Base-by-base conservation (phyloP, 495 filamentous ascomycete genomes). In the Penicillium desertorum region DNA sequence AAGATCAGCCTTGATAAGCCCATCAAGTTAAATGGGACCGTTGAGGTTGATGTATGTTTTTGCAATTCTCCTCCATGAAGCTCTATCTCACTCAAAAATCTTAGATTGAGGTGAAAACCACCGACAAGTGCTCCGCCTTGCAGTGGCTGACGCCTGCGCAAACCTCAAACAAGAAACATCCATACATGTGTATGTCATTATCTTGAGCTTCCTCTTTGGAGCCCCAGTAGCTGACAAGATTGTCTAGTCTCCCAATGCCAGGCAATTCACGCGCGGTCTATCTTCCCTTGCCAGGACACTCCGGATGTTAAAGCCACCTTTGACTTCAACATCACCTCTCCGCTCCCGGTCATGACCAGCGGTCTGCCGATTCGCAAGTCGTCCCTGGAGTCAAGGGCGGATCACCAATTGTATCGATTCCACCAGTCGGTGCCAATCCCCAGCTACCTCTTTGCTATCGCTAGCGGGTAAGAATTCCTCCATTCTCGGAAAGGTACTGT, bases 241-340 rank as follows among this genome's bases (percentile, higher is more conserved):
- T 17, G 25, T 22, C 9, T 51, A 85, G 82, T 96, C 79, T 93
- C 90, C 37, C 93, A 98, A 83, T 96, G 92, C 72, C 93, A 98
- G 76, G 91, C 92, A 39, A 98, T 98, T 62, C 90, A 97, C 63
- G 90, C 88, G 25, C 83, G 93, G 48, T 96, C 91, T 22, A 80
- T 97, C 52, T 96, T 96, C 71, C 94, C 94, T 12, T 97, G 92
- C 71, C 93, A 98, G 77, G 93, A 98, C 71, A 97, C 94, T 0
- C 93, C 93, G 23, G 91, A 95, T 68, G 86, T 97, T 58, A 98
- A 98, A 74, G 89, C 86, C 42, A 92, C 90, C 5, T 90, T 91
- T 73, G 81, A 87, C 53, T 96, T 97, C 73, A 88, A 86, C 62
- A 90, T 98, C 68, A 84, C 83, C 34, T 96, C 91, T 19, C 87